Evolutionary conservation across 2,329 filamentous ascomycete genomes (phyloP).

Genomic region (Ceratocystis cubensis): DNA sequence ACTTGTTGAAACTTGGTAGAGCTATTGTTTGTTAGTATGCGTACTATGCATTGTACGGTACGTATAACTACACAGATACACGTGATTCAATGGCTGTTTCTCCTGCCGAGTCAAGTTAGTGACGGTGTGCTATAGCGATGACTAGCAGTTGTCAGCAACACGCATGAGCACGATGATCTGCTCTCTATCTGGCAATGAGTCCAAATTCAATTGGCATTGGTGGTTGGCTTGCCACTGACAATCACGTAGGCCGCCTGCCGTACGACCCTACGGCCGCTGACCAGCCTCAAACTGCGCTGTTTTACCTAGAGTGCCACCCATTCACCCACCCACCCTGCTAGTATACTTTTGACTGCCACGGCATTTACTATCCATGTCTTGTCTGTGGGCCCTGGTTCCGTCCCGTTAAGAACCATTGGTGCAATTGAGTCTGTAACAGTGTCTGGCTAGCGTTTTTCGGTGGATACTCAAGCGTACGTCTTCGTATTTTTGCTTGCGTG

Average conservation of each 20-base stretch:
- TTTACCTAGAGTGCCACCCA: neutral
- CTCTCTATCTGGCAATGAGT: neutral
- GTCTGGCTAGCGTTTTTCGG: too few species aligned
- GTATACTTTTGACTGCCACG: conserved; percentile 5
- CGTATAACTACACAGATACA: neutral
- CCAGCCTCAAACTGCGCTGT: neutral
- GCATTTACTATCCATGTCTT: neutral
- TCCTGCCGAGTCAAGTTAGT: neutral
- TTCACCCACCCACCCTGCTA: neutral
- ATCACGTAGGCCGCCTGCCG: neutral
- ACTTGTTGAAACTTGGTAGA: neutral
- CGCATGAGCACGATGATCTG: neutral
- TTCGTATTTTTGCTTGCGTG: neutral
- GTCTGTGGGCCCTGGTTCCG: neutral
- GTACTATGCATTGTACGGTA: neutral
- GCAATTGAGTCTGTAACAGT: too few species aligned
- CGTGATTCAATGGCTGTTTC: too few species aligned
- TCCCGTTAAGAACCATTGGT: neutral
- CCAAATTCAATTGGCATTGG: neutral
- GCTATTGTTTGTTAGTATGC: neutral
- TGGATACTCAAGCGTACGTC: too few species aligned
- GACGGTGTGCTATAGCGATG: neutral
- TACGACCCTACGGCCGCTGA: neutral
- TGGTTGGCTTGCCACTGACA: neutral
- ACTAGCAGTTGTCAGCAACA: neutral